Conservation (phyloP, 768 basidiomycete species). For the Kwoniella europaea region DNA sequence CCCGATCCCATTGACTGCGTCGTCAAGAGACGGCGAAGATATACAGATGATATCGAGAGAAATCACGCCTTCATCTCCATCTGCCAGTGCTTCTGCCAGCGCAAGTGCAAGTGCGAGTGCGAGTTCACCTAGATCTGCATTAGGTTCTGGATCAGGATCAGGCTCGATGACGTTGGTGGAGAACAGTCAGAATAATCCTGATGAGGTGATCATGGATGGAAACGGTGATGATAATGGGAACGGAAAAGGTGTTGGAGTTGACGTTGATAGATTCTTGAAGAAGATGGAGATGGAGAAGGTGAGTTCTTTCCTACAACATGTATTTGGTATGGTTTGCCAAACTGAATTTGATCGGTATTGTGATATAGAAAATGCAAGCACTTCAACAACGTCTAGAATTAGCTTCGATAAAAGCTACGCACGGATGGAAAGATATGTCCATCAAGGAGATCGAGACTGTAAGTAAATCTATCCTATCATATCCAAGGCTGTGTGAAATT, state of each 20-base stretch:
- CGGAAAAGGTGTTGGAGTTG: slow-evolving; percentile 22
- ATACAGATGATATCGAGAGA: slow-evolving; percentile 26
- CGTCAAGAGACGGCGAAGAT: slow-evolving; percentile 5
- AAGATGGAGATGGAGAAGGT: slow-evolving; percentile 56
- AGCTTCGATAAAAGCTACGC: slow-evolving; percentile 49
- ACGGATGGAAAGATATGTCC: slow-evolving; percentile 51
- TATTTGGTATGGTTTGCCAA: no score
- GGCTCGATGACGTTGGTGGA: slow-evolving; percentile 4
- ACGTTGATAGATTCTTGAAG: slow-evolving; percentile 47
- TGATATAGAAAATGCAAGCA: slow-evolving; percentile 40
- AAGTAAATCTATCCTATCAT: slow-evolving; percentile 1
- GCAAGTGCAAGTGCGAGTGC: slow-evolving; percentile 19
- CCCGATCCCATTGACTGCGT: background rate
- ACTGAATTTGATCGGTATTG: no score
- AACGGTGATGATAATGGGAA: slow-evolving; percentile 7
- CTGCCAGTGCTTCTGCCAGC: slow-evolving; percentile 2
- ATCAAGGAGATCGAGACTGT: slow-evolving; percentile 50
- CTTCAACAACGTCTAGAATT: slow-evolving; percentile 51
- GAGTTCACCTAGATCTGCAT: slow-evolving; percentile 14
- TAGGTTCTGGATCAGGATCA: slow-evolving; percentile 1
- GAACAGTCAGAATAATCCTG: slow-evolving; percentile 26
- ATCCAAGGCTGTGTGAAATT: no score
- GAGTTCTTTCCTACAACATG: slow-evolving; percentile 16
- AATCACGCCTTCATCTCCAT: slow-evolving; percentile 35
- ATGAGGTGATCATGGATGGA: background rate